Base-by-base conservation (phyloP, 176 grass and related monocot genomes). In the Avena sativa region DNA sequence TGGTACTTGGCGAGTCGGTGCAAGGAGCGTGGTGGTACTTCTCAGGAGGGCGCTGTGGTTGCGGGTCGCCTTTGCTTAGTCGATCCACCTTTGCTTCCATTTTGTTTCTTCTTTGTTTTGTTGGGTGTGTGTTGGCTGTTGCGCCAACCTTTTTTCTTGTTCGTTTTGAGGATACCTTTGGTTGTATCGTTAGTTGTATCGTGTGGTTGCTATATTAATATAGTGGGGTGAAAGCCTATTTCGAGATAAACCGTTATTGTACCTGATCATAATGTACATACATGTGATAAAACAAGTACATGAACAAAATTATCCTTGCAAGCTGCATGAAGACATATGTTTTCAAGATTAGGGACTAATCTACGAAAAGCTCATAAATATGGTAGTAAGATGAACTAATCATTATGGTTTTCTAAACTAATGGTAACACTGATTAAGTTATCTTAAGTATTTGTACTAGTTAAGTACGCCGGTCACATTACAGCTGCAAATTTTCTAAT, bases 251-350 rank as follows among this genome's bases (percentile, higher is more conserved):
- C 38, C 38, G 6, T 5, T 40, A 40, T 40, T 74, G 65, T 90
- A 98, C 93, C 96, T 95, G 86, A 36, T 96, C 92, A 64, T 92
- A 94, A 79, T 98, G 87, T 79, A 91, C 44, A 86, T 88, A 87
- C 56, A 98, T 90, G 77, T 96, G 93, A 82, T 94, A 89, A 81
- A 98, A 98, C 88, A 95, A 85, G 82, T 98, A 96, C 70, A 96
- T 85, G 79, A 98, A 98, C 65, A 95, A 67, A 73, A 92, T 59
- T 91, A 98, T 96, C 87, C 93, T 92, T 30, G 89, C 93, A 60
- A 94, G 71, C 92, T 98, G 92, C 93, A 96, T 46, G 19, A 71
- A 84, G 21, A 28, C 17, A 81, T 56, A 84, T 71, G 19, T 86
- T 60, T 30, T 16, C 61, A 76, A 8, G 16, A 83, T 78, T 80